A percentile compares a stretch with the other conserved stretches of the same genome.
Evolutionary conservation across 2,329 filamentous ascomycete species (phyloP).

Genomic region (Dryadomyces quercus-mongolicae): DNA sequence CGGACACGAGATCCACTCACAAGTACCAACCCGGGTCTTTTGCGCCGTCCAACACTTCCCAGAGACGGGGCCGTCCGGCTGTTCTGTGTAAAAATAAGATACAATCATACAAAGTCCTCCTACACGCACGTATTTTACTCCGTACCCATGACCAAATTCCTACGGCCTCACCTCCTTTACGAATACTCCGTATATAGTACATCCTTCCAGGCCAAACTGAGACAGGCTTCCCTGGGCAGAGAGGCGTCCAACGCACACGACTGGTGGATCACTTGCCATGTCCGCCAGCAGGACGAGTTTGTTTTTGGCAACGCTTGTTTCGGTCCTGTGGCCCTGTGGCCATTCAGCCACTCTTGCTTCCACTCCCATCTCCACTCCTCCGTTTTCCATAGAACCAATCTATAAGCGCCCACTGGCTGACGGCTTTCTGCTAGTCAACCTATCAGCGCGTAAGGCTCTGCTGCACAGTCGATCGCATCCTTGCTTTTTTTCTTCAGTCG

Average conservation of each 20-base stretch:
- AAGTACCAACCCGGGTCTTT: background rate
- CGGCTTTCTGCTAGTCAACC: slow-evolving; percentile 23
- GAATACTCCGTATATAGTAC: too few species aligned
- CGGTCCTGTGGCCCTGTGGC: too few species aligned
- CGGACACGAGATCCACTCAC: background rate
- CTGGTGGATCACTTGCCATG: slow-evolving; percentile 21
- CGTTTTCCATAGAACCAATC: slow-evolving; percentile 9
- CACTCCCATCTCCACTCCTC: background rate
- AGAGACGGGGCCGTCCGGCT: too few species aligned
- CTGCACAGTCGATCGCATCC: slow-evolving; percentile 2
- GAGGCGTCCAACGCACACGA: slow-evolving; percentile 26
- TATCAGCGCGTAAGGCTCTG: slow-evolving; percentile 24
- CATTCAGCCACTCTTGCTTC: background rate
- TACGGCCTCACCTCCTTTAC: slow-evolving; percentile 1
- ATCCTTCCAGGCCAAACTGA: background rate
- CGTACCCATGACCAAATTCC: background rate
- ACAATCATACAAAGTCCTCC: too few species aligned
- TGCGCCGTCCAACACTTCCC: too few species aligned
- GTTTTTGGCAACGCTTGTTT: too few species aligned
- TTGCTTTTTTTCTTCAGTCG: background rate
- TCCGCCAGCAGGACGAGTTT: too few species aligned
- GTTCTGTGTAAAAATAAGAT: too few species aligned
- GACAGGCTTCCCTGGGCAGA: too few species aligned
- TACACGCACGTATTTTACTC: too few species aligned
- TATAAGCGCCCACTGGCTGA: slow-evolving; percentile 36